phyloP scores from a whole-genome alignment of 2,329 filamentous ascomycete species.

The Hypoxylon sp. region DNA sequence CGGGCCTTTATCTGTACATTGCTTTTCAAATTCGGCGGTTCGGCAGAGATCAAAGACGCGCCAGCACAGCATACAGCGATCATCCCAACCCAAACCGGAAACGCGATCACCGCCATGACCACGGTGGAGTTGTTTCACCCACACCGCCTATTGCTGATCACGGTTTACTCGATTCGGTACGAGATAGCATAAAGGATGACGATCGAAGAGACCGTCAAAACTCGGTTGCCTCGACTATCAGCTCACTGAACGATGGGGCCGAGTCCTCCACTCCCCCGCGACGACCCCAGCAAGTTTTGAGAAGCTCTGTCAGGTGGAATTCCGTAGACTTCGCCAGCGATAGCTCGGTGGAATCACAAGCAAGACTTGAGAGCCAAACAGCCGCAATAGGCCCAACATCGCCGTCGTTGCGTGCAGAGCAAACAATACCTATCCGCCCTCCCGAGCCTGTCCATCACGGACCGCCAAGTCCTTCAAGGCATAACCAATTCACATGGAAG shows the following conservation, averaged over 20 bases:
- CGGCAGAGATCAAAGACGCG: constrained; percentile 49
- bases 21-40: constrained; percentile 59
- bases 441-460: constrained; percentile 20
- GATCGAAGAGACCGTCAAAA: constrained; percentile 41
- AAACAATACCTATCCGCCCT: constrained; percentile 15
- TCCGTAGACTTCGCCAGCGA: constrained; percentile 43
- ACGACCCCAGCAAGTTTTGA: constrained; percentile 22
- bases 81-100: constrained; percentile 26
- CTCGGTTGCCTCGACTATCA: constrained; percentile 48
- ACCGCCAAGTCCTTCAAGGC: constrained; percentile 3
- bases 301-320: constrained; percentile 46
- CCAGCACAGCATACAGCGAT: constrained; percentile 39
- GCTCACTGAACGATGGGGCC: constrained; percentile 44
- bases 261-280: constrained; percentile 22
- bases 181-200: constrained; percentile 26
- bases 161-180: constrained; percentile 42
- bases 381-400: constrained; percentile 28
- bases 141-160: constrained; percentile 46
- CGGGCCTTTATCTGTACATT: constrained; percentile 78
- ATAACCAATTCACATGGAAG: constrained; percentile 22
- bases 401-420: constrained; percentile 5
- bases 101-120: constrained; percentile 21
- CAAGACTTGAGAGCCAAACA: constrained; percentile 11
- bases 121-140: constrained; percentile 37
- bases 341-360: constrained; percentile 6